Evolutionary conservation across 163 green algal genomes (phyloP), one percentile per base, ranked within the genome.

Genomic region (Chloromonas sp.): DNA sequence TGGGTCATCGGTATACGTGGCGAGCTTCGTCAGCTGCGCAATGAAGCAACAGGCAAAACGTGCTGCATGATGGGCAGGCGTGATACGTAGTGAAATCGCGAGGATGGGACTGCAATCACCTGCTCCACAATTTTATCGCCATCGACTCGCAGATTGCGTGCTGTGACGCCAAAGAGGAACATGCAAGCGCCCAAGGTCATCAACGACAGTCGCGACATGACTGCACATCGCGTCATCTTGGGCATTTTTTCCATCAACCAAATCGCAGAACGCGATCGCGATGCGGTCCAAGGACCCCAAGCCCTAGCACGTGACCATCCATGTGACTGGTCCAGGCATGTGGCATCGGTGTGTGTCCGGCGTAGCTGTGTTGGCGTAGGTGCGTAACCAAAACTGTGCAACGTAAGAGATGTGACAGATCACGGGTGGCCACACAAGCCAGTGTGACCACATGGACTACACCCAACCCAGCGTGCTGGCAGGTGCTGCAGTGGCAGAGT

Each of bases 1-100:
- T 0, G 93, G 92, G 78, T 96, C 88, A 78, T 97, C 95, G 14
- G 88, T 92, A 60, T 95, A 92, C 0, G 84, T 91, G 0, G 95
- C 92, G 14, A 98, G 89, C 3, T 94, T 78, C 0, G 88, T 83
- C 0, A 98, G 84, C 93, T 98, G 92, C 84, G 84, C 66, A 76
- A 8, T n/a, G 8, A 11, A 76, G 8, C 5, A n/a, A 11, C 66
- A 76, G 11, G 66, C 13, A 14, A 11, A 79, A 11, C 13, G 71
- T 3, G 71, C 5, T 59, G 2, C 13, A 59, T 79, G 5, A 36
- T 79, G 13, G 5, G 71, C 71, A 36, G 71, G 71, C 13, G 11
- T 5, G 71, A 14, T 79, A 79, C 71, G 5, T 79, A 11, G 5
- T 74, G 5, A 74, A 5, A 74, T 11, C 66, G 5, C 11, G 66